Evolutionary conservation across 139 green algal genomes (phyloP).

Genomic region (Penium margaritaceum): DNA sequence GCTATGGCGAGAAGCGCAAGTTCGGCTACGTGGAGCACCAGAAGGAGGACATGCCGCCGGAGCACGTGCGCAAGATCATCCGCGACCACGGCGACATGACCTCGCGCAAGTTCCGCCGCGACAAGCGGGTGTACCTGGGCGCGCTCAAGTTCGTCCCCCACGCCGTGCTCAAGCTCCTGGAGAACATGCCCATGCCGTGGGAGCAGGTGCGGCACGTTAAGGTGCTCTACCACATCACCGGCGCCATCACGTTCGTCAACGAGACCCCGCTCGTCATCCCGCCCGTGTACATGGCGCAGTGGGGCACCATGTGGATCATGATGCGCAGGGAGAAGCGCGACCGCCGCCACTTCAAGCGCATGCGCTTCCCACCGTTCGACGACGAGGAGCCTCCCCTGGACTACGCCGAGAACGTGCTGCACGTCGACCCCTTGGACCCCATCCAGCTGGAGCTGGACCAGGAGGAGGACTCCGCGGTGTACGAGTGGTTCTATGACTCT

Average conservation of each 20-base stretch:
- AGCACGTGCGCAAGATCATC: slow-evolving; percentile 97
- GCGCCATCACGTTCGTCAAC: slow-evolving; percentile 98
- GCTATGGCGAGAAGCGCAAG: slow-evolving; percentile 83
- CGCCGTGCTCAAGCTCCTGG: slow-evolving; percentile 97
- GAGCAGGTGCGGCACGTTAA: slow-evolving; percentile 92
- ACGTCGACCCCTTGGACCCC: slow-evolving; percentile 92
- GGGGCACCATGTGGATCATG: slow-evolving; percentile 99
- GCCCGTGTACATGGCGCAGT: slow-evolving; percentile 94
- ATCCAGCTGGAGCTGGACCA: slow-evolving; percentile 95
- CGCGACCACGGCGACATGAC: slow-evolving; percentile 97
- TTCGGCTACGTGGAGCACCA: slow-evolving; percentile 81
- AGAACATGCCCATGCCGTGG: slow-evolving; percentile 99
- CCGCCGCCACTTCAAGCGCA: slow-evolving; percentile 97
- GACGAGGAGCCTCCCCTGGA: slow-evolving; percentile 98
- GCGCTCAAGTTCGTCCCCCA: slow-evolving; percentile 98
- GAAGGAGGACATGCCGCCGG: slow-evolving; percentile 96
- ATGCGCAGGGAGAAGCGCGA: slow-evolving; percentile 98
- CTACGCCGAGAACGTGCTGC: slow-evolving; percentile 95
- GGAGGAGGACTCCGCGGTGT: slow-evolving; percentile 78
- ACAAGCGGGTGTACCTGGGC: slow-evolving; percentile 98
- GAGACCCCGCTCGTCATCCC: slow-evolving; percentile 94
- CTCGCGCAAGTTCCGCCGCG: slow-evolving; percentile 87
- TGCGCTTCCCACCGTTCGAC: slow-evolving; percentile 98
- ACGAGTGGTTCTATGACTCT: slow-evolving; percentile 93
- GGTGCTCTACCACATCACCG: slow-evolving; percentile 97